These are phyloP conservation scores for Candolleomyces aberdarensis DNA, from an alignment of 768 basidiomycete genomes.

Conservation along the genomic window DNA sequence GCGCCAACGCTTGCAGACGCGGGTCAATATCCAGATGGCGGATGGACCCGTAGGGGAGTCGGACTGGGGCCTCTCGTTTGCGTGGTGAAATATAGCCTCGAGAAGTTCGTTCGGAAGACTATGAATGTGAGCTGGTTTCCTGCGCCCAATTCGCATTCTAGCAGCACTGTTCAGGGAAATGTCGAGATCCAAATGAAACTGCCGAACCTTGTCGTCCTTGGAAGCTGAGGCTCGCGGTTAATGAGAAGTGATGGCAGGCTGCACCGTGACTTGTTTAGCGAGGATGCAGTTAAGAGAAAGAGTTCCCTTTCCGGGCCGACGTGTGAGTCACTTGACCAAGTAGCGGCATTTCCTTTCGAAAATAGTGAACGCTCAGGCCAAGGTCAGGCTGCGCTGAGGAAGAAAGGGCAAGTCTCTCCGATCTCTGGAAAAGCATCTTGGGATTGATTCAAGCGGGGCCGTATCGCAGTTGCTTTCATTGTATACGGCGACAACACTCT, in stretches of 20 bases:
- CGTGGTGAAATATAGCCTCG: neutral
- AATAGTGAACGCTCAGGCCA: slow-evolving; percentile 13
- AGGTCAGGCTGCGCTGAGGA: neutral
- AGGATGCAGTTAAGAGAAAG: neutral
- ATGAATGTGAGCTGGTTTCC: too few relatives aligned
- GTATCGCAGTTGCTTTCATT: too few relatives aligned
- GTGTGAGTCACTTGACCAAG: slow-evolving; percentile 8
- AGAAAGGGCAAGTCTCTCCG: too few relatives aligned
- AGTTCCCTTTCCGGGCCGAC: neutral
- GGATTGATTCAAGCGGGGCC: too few relatives aligned
- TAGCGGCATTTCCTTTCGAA: neutral
- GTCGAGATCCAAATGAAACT: too few relatives aligned
- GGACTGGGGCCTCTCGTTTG: neutral
- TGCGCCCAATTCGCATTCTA: too few relatives aligned
- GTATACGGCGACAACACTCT: too few relatives aligned
- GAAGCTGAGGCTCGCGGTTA: neutral
- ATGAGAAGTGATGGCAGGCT: neutral
- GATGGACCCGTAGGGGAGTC: neutral
- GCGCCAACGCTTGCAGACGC: neutral
- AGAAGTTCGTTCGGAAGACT: neutral
- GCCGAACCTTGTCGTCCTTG: too few relatives aligned
- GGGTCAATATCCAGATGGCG: neutral
- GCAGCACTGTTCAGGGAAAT: too few relatives aligned
- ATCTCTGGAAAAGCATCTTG: too few relatives aligned
- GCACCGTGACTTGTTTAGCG: too few relatives aligned